Evolutionary conservation across 176 grass and related monocot species (phyloP), one percentile per base, ranked within the genome.

Genomic region (Triticum aestivum): DNA sequence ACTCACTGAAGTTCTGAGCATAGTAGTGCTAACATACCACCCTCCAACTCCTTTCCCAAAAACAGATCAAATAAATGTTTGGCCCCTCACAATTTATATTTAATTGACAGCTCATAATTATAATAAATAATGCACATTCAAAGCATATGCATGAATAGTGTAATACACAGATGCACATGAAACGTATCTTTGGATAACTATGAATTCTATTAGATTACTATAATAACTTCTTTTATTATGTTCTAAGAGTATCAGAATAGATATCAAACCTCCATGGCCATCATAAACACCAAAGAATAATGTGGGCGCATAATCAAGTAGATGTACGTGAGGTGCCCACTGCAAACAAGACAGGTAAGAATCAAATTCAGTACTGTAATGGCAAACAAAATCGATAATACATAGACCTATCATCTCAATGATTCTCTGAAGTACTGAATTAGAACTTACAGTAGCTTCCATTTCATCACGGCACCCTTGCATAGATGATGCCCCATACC

Each of bases 201-300:
- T 79, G 75, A 69, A 79, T 54, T 71, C 37, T 24, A 34, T 14
- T 2, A 34, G 10, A 70, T 27, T 80, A 34, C 51, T 45, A 73
- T 73, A 27, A 67, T 42, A 3, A 29, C 11, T 65, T 32, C 70
- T n/a, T 73, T 42, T 73, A 69, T 58, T 17, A 62, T 63, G 65
- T 30, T 72, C 15, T 69, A 78, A 83, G 8, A 78, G 73, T 30
- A 79, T 63, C 37, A 29, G 24, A 83, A 61, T 27, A 51, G 69
- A 62, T 35, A 71, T 83, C 80, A 71, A 77, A 88, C 87, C 87
- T 88, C 79, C 64, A 72, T 83, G 73, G 18, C 87, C 87, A 88
- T 88, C 87, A 79, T 71, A 88, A 72, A 88, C 63, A 83, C 65
- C 87, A 88, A 88, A 88, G 14, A 88, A 88, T 26, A 80, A 83